These are phyloP conservation scores for Nothophoma quercina DNA, from an alignment of 2,329 filamentous ascomycete species.

Conservation along the genomic window DNA sequence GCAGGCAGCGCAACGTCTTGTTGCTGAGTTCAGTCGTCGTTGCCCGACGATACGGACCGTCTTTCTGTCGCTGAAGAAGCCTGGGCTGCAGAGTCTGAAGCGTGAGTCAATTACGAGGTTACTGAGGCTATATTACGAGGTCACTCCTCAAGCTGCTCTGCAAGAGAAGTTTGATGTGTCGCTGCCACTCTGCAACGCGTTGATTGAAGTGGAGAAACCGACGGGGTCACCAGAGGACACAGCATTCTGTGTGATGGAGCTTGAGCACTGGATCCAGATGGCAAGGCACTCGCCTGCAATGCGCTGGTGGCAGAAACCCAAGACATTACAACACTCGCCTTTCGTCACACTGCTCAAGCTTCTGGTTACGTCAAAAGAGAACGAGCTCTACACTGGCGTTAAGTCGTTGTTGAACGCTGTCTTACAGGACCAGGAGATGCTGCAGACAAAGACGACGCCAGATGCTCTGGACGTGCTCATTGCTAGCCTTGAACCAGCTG, in stretches of 20 bases:
- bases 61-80: constrained; percentile 74
- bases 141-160: constrained; percentile 79
- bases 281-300: constrained; percentile 82
- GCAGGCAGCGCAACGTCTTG: constrained; percentile 71
- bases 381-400: constrained; percentile 61
- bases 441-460: constrained; percentile 57
- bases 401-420: constrained; percentile 66
- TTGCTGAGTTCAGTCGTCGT: constrained; percentile 77
- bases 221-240: constrained; percentile 53
- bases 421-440: constrained; percentile 70
- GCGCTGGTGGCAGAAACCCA: constrained; percentile 85
- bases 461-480: constrained; percentile 55
- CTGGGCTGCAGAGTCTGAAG: constrained; percentile 75
- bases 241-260: constrained; percentile 72
- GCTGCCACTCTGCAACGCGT: constrained; percentile 71
- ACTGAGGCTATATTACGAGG: constrained; percentile 83
- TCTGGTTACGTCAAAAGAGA: constrained; percentile 58
- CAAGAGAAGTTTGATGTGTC: constrained; percentile 91
- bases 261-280: constrained; percentile 82
- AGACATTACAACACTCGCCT: constrained; percentile 70
- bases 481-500: constrained; percentile 57
- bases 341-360: constrained; percentile 75
- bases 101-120: constrained; percentile 80
- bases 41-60: constrained; percentile 85
- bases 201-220: constrained; percentile 65